Conservation (phyloP, 1,284 basidiomycete species). For the Meira nashicola region DNA sequence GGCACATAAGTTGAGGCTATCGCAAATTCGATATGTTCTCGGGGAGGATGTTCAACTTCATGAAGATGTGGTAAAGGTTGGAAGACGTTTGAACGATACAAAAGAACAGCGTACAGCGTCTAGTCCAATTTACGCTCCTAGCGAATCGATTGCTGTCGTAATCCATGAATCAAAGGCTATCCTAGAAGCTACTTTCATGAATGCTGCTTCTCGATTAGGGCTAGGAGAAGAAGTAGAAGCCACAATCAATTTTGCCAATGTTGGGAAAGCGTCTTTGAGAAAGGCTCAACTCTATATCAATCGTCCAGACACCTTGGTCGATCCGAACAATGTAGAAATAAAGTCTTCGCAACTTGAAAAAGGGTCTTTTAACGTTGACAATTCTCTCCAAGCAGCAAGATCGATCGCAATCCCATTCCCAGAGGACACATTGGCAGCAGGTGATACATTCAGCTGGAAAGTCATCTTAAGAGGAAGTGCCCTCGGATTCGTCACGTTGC, state of each 20-base stretch:
- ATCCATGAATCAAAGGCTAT: constrained; percentile 51
- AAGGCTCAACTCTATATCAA: background rate
- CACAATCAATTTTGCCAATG: constrained; percentile 6
- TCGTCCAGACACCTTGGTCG: constrained; percentile 5
- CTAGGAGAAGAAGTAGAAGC: constrained; percentile 23
- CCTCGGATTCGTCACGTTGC: constrained; percentile 5
- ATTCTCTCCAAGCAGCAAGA: background rate
- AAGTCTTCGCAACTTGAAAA: background rate
- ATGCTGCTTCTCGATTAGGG: constrained; percentile 11
- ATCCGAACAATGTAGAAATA: background rate
- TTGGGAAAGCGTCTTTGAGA: constrained; percentile 11
- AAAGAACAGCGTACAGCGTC: constrained; percentile 51
- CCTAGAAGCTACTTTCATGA: constrained; percentile 35
- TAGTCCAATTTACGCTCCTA: constrained; percentile 54
- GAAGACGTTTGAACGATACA: constrained; percentile 54
- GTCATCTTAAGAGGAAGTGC: constrained; percentile 4
- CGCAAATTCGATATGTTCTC: constrained; percentile 53
- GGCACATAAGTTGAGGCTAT: constrained; percentile 32
- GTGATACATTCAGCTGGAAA: background rate
- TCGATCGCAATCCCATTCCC: background rate
- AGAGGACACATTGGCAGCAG: constrained; percentile 1
- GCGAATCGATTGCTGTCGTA: constrained; percentile 52
- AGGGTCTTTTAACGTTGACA: background rate
- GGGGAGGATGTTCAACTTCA: constrained; percentile 54
- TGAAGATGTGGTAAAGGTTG: constrained; percentile 53